Evolutionary conservation across 805 yeast species (phyloP).

Genomic region (Gaillardinia entomophila): DNA sequence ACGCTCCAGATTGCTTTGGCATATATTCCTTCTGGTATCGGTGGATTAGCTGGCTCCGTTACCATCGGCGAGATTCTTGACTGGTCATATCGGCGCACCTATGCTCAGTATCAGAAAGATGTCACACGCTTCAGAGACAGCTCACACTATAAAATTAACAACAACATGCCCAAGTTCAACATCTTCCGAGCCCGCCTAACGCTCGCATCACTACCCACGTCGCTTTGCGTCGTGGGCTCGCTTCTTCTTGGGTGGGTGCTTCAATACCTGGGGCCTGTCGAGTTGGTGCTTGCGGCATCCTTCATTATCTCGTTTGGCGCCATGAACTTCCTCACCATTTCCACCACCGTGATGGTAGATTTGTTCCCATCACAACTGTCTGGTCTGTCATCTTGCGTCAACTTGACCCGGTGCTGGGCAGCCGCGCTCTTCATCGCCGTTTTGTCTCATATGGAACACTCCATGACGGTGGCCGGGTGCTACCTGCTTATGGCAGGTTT

Average conservation of each 20-base stretch:
- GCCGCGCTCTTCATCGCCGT: slow-evolving; percentile 1
- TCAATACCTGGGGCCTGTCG: not conserved
- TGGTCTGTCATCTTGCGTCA: slow-evolving; percentile 1
- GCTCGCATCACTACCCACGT: slow-evolving; percentile 1
- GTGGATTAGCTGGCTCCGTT: slow-evolving; percentile 2
- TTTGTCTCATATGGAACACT: slow-evolving; percentile 1
- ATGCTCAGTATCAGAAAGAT: not conserved
- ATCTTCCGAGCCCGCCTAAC: slow-evolving; percentile 1
- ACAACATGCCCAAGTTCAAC: slow-evolving; percentile 1
- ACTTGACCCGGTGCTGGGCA: slow-evolving; percentile 3
- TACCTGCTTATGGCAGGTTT: slow-evolving; percentile 3
- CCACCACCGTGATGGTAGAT: slow-evolving; percentile 4
- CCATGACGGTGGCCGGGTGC: slow-evolving; percentile 3
- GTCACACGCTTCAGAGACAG: slow-evolving; percentile 8
- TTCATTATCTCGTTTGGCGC: slow-evolving; percentile 3
- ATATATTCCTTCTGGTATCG: slow-evolving; percentile 3
- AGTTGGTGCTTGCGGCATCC: slow-evolving; percentile 1
- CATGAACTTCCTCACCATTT: slow-evolving; percentile 3
- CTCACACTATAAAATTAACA: not conserved
- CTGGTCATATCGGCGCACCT: slow-evolving; percentile 1
- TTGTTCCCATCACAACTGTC: slow-evolving; percentile 2
- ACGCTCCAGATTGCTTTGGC: slow-evolving; percentile 2
- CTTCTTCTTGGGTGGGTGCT: slow-evolving; percentile 2
- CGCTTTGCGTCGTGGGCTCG: not conserved
- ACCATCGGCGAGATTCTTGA: slow-evolving; percentile 1